Base-by-base conservation (phyloP, 2,329 filamentous ascomycete species). In the Celoporthe dispersa region DNA sequence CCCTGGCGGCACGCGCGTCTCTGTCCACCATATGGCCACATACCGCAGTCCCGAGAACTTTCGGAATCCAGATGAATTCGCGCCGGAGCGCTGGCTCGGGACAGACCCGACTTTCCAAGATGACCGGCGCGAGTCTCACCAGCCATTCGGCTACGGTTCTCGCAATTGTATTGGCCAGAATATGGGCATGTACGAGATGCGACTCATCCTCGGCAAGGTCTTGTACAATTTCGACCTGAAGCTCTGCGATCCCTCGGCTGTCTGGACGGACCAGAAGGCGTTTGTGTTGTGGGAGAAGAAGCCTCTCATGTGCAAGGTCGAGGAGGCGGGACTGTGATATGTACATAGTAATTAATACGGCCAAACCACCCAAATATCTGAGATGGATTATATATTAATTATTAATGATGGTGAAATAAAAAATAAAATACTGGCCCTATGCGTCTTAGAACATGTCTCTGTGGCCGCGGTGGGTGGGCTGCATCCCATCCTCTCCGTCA, bases 41-140 rank as follows among this genome's bases (percentile, higher is more conserved):
- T 77, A 75, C 12, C 76, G 77, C 62, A 73, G 72, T 16, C 60
- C 73, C 9, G 22, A 66, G n/a, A 75, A 79, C 70, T 80, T 79
- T 66, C 70, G 74, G 6, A 67, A 73, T 4, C 76, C 78, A 5
- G 51, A 73, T 25, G 64, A 71, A 3, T 81, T 80, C 62, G 62
- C 73, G 11, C 79, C 79, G 0, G 78, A 80, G 68, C 73, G 79
- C 1, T 81, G 79, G 78, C 53, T 79, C 31, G 72, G 74, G 33
- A 25, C 44, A n/a, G 51, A 55, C 33, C 39, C 41, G 19, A 9
- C 22, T 33, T 39, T 22, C 7, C 19, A 63, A 6, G 44, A 35
- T 6, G 63, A 64, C 44, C 28, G 66, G 11, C 25, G 31, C 19
- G 48, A 28, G 31, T 53, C 35, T 2, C 64, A 72, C 57, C 71